Conservation (phyloP, 495 filamentous ascomycete genomes). For the Geoglossum glabrum region DNA sequence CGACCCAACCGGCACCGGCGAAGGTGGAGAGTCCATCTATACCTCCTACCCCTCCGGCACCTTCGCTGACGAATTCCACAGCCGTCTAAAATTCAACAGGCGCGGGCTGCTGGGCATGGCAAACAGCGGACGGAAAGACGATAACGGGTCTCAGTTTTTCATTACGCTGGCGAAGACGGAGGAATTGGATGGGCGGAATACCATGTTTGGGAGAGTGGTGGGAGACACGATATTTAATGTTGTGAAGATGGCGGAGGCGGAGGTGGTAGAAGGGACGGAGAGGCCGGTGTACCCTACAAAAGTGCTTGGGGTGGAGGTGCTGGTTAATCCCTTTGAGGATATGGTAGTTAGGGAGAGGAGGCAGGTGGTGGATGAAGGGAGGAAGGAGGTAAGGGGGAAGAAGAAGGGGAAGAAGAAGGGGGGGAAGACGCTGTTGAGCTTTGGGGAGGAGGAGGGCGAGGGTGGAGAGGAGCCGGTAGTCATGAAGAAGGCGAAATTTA, state of each 20-base stretch:
- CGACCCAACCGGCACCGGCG: slow-evolving; percentile 64
- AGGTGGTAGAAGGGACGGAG: slow-evolving; percentile 61
- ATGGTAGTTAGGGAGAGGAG: slow-evolving; percentile 47
- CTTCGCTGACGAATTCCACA: slow-evolving; percentile 81
- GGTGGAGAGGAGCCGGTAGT: slow-evolving; percentile 37
- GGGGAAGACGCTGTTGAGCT: slow-evolving; percentile 69
- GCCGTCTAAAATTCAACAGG: slow-evolving; percentile 77
- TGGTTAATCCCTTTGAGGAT: slow-evolving; percentile 79
- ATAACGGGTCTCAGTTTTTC: slow-evolving; percentile 93
- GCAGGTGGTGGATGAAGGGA: slow-evolving; percentile 20
- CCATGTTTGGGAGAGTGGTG: slow-evolving; percentile 78
- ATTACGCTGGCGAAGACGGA: slow-evolving; percentile 67
- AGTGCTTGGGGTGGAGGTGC: slow-evolving; percentile 57
- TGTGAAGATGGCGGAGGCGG: slow-evolving; percentile 74
- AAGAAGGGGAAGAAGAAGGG: slow-evolving; percentile 62
- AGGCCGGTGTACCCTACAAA: slow-evolving; percentile 72
- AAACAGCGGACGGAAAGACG: slow-evolving; percentile 49
- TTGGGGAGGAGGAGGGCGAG: slow-evolving; percentile 72
- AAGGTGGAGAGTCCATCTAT: slow-evolving; percentile 81
- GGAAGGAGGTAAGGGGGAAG: slow-evolving; percentile 24
- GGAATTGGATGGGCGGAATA: slow-evolving; percentile 76
- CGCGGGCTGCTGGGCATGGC: slow-evolving; percentile 89
- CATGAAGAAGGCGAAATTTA: slow-evolving; percentile 76
- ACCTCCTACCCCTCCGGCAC: slow-evolving; percentile 49
- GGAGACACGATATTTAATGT: slow-evolving; percentile 94